Evolutionary conservation across 805 yeast genomes (phyloP).

Genomic region (Candida sonorensis): DNA sequence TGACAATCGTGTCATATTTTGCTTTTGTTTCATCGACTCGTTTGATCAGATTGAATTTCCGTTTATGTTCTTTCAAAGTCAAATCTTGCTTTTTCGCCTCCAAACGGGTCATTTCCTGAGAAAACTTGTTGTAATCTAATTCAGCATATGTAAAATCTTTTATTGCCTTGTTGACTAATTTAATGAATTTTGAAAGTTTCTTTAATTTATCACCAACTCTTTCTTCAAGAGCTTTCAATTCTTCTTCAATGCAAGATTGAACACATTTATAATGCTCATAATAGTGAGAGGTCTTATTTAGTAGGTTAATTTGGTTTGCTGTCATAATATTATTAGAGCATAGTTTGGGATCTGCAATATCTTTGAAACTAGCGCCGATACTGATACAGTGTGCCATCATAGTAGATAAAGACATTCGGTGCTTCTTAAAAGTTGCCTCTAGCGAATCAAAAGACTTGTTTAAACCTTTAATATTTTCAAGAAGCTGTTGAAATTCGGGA

Average conservation of each 20-base stretch:
- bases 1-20: constrained; percentile 33
- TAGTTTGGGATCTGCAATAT: constrained; percentile 8
- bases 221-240: constrained; percentile 10
- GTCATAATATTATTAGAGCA: constrained; percentile 6
- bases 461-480: too few species aligned
- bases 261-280: constrained; percentile 8
- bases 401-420: constrained; percentile 9
- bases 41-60: constrained; percentile 25
- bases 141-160: constrained; percentile 18
- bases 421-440: constrained; percentile 9
- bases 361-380: constrained; percentile 6
- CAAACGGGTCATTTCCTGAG: constrained; percentile 12
- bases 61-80: constrained; percentile 32
- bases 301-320: constrained; percentile 6
- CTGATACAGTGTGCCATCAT: constrained; percentile 10
- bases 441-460: constrained; percentile 10
- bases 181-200: constrained; percentile 10
- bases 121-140: constrained; percentile 17
- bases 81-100: constrained; percentile 20
- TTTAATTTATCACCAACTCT: constrained; percentile 9
- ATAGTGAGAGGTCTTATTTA: constrained; percentile 6
- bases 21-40: constrained; percentile 24
- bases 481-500: constrained; percentile 35
- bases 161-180: constrained; percentile 16
- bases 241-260: constrained; percentile 13